Conservation (phyloP, 306 rosid genomes). For the Urtica urens region DNA sequence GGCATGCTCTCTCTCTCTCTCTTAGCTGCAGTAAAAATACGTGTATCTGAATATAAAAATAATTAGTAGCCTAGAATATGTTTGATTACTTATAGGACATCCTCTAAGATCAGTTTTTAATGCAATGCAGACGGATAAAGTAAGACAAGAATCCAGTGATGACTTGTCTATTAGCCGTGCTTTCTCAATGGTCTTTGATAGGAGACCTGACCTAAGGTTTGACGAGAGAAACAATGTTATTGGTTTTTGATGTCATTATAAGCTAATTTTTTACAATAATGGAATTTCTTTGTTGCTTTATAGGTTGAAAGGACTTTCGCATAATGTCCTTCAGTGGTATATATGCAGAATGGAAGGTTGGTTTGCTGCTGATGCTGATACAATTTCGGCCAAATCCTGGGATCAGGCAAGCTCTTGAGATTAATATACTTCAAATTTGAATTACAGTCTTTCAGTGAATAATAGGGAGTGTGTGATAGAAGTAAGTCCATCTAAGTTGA, state of each 20-base stretch:
- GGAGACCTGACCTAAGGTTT: slow-evolving; percentile 76
- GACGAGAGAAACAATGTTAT: neutral
- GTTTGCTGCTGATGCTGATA: slow-evolving; percentile 95
- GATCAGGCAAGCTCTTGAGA: slow-evolving; percentile 65
- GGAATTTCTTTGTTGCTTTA: too few species aligned
- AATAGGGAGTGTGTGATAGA: too few species aligned
- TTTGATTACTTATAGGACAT: slow-evolving; percentile 5
- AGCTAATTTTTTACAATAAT: too few species aligned
- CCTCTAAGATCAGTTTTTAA: slow-evolving; percentile 19
- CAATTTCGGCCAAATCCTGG: slow-evolving; percentile 86
- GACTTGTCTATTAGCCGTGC: slow-evolving; percentile 81
- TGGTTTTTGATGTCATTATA: too few species aligned
- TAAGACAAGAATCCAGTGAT: slow-evolving; percentile 51
- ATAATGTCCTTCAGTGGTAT: slow-evolving; percentile 97
- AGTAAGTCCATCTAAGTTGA: too few species aligned
- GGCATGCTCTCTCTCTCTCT: slow-evolving; percentile 28
- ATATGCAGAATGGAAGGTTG: slow-evolving; percentile 98
- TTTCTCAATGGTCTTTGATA: slow-evolving; percentile 66
- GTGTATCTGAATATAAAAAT: neutral
- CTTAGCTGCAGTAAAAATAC: too few species aligned
- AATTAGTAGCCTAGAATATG: neutral
- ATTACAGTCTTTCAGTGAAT: too few species aligned
- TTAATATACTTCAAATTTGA: too few species aligned
- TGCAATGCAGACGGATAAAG: slow-evolving; percentile 49
- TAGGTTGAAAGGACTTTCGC: slow-evolving; percentile 86